Evolutionary conservation across 2,329 filamentous ascomycete species (phyloP).

Genomic region (Cladosporium sp.): DNA sequence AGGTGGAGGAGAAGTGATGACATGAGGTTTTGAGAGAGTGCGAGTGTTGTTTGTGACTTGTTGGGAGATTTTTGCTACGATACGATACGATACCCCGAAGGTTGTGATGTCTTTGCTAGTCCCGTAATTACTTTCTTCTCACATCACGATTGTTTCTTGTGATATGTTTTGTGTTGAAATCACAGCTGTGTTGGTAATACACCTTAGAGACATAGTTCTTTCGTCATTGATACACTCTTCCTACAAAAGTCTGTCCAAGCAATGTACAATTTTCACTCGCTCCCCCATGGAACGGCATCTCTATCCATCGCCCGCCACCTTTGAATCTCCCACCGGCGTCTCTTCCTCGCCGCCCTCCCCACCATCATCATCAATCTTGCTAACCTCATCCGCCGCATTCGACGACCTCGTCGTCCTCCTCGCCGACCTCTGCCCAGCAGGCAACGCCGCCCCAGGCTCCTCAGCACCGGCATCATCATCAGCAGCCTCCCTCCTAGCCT

Average conservation of each 20-base stretch:
- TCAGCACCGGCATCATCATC: not conserved
- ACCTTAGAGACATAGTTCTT: too few relatives aligned
- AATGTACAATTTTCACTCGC: not conserved
- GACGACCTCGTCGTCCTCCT: constrained; percentile 4
- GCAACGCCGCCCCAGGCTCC: not conserved
- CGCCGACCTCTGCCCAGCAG: not conserved
- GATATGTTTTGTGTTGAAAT: too few relatives aligned
- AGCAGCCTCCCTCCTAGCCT: not conserved
- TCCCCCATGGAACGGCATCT: not conserved
- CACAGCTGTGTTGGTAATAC: too few relatives aligned
- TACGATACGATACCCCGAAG: constrained; percentile 11
- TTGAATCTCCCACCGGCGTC: not conserved
- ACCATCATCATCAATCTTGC: not conserved
- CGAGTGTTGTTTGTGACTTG: not conserved
- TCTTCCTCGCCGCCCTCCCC: not conserved
- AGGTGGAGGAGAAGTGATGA: constrained; percentile 26
- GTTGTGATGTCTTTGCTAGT: too few relatives aligned
- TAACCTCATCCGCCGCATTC: not conserved
- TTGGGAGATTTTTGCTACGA: not conserved
- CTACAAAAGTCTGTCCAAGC: not conserved
- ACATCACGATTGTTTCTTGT: too few relatives aligned
- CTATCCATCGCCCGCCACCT: not conserved
- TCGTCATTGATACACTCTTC: not conserved
- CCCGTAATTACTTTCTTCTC: too few relatives aligned
- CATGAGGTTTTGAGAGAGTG: not conserved